phyloP scores from a whole-genome alignment of 139 green algal species.

The Chlorella vulgaris region DNA sequence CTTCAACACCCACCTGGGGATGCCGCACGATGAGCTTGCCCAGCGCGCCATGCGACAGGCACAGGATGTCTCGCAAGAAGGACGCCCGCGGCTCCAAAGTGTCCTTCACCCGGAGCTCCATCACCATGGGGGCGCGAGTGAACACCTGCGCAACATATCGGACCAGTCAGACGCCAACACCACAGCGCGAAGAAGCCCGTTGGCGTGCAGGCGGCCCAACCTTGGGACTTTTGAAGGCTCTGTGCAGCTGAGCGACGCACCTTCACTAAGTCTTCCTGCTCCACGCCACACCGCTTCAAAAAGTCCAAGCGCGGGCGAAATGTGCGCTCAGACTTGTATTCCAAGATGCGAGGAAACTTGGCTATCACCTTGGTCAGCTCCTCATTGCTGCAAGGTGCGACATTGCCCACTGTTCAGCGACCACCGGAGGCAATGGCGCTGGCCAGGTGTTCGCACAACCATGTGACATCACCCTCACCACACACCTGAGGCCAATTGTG shows the following conservation, averaged over 20 bases:
- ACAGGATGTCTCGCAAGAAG: constrained; percentile 49
- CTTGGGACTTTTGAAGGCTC: too few relatives aligned
- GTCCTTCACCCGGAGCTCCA: constrained; percentile 60
- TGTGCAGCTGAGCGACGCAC: too few relatives aligned
- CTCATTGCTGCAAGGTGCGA: constrained; percentile 29
- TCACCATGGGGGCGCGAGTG: constrained; percentile 46
- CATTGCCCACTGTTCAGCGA: too few relatives aligned
- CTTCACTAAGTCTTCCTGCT: constrained; percentile 47
- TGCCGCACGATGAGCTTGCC: constrained; percentile 56
- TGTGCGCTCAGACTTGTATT: constrained; percentile 56
- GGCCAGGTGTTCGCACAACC: too few relatives aligned
- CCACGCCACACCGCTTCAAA: constrained; percentile 50
- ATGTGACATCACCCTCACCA: too few relatives aligned
- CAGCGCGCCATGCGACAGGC: constrained; percentile 41
- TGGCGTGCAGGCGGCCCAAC: too few relatives aligned
- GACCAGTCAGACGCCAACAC: too few relatives aligned
- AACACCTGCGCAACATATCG: constrained; percentile 38
- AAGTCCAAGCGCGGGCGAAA: constrained; percentile 60
- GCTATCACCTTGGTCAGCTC: constrained; percentile 61
- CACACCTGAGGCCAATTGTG: constrained; percentile 44
- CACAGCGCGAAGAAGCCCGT: too few relatives aligned
- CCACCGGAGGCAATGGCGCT: too few relatives aligned
- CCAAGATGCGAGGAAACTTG: constrained; percentile 60
- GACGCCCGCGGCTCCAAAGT: constrained; percentile 52
- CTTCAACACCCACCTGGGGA: constrained; percentile 45